These are phyloP conservation scores for Hypoxylon sp. DNA, from an alignment of 2,329 filamentous ascomycete species.

Conservation along the genomic window DNA sequence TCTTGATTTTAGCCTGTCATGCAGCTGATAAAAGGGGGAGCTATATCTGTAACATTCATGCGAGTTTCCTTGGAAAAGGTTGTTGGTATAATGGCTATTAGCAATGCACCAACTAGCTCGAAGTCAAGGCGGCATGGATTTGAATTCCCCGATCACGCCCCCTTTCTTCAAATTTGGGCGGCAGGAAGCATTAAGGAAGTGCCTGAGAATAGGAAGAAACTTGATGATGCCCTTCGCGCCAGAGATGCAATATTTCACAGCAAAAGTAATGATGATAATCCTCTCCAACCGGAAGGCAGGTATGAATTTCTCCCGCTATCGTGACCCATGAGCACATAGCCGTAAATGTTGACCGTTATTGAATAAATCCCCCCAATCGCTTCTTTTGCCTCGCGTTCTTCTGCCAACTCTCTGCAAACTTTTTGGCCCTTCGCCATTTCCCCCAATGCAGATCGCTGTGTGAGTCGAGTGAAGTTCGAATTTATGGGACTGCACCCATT, in stretches of 20 bases:
- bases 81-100: background rate
- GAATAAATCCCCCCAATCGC: constrained; percentile 35
- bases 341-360: constrained; percentile 40
- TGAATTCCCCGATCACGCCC: constrained; percentile 9
- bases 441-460: constrained; percentile 13
- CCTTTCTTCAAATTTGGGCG: constrained; percentile 11
- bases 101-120: background rate
- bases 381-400: constrained; percentile 37
- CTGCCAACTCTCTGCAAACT: constrained; percentile 27
- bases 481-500: constrained; percentile 7
- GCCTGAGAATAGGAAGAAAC: constrained; percentile 23
- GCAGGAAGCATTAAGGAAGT: constrained; percentile 21
- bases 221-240: constrained; percentile 39
- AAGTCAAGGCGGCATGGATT: constrained; percentile 12
- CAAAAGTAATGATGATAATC: constrained; percentile 36
- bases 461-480: constrained; percentile 15
- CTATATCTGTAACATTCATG: background rate
- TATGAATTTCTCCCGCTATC: constrained; percentile 44
- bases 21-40: constrained; percentile 9
- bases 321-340: constrained; percentile 48
- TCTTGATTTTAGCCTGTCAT: constrained; percentile 12
- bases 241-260: constrained; percentile 43
- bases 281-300: constrained; percentile 36
- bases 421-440: constrained; percentile 16
- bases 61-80: background rate